Evolutionary conservation across 192 early-diverging fungal genomes (phyloP).

Genomic region (Rhizoclosmatium sp.): DNA sequence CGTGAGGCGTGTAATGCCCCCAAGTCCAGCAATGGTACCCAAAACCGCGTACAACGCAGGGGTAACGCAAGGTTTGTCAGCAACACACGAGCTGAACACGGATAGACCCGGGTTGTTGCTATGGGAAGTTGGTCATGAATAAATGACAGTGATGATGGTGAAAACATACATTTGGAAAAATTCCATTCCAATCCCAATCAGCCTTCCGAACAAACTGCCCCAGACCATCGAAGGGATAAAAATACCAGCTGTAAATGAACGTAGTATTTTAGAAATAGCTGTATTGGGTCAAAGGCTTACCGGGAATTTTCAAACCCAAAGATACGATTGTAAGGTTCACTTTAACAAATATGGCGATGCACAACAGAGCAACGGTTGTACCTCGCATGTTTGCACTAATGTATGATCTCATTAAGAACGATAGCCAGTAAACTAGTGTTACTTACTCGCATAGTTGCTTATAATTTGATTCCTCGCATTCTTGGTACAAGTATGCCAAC

Average conservation of each 20-base stretch:
- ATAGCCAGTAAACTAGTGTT: neutral
- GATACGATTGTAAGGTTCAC: constrained; percentile 50
- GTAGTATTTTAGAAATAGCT: neutral
- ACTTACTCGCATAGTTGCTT: constrained; percentile 48
- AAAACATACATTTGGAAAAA: constrained; percentile 64
- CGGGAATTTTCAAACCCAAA: constrained; percentile 50
- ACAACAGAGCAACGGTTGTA: constrained; percentile 27
- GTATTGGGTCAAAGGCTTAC: neutral
- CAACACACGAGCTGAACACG: constrained; percentile 52
- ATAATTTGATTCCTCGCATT: constrained; percentile 70
- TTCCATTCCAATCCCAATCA: constrained; percentile 86
- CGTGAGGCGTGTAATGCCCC: constrained; percentile 47
- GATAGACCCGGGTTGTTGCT: constrained; percentile 36
- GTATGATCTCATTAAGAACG: neutral
- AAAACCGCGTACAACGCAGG: constrained; percentile 95
- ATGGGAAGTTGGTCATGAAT: neutral
- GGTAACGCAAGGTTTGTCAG: constrained; percentile 65
- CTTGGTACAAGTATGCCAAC: constrained; percentile 86
- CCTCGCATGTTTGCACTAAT: neutral
- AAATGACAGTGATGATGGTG: neutral
- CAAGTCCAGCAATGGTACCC: constrained; percentile 88
- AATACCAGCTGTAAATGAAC: constrained; percentile 42
- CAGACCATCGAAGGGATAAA: constrained; percentile 64
- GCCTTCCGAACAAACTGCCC: constrained; percentile 85
- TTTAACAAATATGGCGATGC: constrained; percentile 42